Percentiles rank a stretch among this genome's conserved stretches.
Conservation (phyloP, 257 asterid species). For the Solanum sparsipilum region DNA sequence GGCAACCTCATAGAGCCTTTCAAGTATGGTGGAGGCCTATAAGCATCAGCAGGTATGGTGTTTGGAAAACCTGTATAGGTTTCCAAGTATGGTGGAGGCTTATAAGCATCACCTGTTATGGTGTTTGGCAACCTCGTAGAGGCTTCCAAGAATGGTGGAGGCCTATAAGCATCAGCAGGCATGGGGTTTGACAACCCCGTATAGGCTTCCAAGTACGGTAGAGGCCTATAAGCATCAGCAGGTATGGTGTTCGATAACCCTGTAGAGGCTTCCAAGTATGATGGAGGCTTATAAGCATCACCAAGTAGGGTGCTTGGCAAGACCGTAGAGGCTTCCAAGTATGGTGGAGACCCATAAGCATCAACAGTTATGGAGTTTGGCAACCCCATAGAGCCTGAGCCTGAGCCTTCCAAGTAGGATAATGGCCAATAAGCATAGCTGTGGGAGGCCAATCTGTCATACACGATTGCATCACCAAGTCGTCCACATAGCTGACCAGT, state of each 20-base stretch:
- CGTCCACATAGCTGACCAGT: slow-evolving; percentile 22
- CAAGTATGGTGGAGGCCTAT: not conserved
- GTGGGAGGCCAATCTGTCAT: slow-evolving; percentile 19
- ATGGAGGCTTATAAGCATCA: slow-evolving; percentile 8
- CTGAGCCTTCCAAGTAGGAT: not conserved
- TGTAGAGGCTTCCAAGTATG: not conserved
- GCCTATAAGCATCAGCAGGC: not conserved
- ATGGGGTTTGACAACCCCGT: not conserved
- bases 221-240: not conserved
- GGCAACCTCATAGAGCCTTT: not conserved
- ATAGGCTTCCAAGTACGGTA: not conserved
- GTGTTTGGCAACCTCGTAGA: not conserved
- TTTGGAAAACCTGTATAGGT: not conserved
- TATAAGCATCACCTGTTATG: slow-evolving; percentile 19
- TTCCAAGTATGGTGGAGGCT: not conserved
- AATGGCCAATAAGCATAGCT: slow-evolving; percentile 25
- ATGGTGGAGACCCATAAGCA: slow-evolving; percentile 24
- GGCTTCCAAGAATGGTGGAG: not conserved
- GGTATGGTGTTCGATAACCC: not conserved
- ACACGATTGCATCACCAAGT: slow-evolving; percentile 26
- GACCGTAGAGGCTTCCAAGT: slow-evolving; percentile 37
- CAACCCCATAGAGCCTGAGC: not conserved
- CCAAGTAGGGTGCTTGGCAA: slow-evolving; percentile 23
- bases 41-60: not conserved
- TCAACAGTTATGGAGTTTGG: not conserved